A percentile compares a stretch with the other conserved stretches of the same genome.
Evolutionary conservation across 2,329 filamentous ascomycete species (phyloP).

Genomic region (Exophiala viscosa): DNA sequence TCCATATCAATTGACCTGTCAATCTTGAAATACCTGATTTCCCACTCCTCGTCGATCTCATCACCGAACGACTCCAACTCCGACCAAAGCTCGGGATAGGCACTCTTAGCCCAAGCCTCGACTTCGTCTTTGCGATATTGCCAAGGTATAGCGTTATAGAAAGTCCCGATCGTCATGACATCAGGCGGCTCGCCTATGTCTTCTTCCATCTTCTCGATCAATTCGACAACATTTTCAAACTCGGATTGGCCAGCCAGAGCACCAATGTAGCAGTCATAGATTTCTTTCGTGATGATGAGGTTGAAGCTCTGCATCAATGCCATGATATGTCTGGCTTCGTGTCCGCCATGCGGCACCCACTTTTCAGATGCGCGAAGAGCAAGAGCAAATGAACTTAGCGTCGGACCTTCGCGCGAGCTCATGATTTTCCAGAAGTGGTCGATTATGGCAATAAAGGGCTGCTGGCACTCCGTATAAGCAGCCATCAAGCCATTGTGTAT

Average conservation of each 20-base stretch:
- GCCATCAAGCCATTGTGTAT: slow-evolving; percentile 84
- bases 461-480: slow-evolving; percentile 69
- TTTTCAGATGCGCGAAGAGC: slow-evolving; percentile 75
- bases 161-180: slow-evolving; percentile 64
- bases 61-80: slow-evolving; percentile 49
- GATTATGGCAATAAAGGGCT: slow-evolving; percentile 60
- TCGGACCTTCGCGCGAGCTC: slow-evolving; percentile 79
- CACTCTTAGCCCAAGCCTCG: slow-evolving; percentile 67
- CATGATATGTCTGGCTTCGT: slow-evolving; percentile 52
- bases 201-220: slow-evolving; percentile 64
- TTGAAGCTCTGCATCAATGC: slow-evolving; percentile 65
- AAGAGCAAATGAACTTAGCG: slow-evolving; percentile 73
- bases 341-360: slow-evolving; percentile 42
- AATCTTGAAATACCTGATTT: slow-evolving; percentile 29
- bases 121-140: slow-evolving; percentile 65
- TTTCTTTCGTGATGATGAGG: slow-evolving; percentile 66
- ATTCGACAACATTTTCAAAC: slow-evolving; percentile 62
- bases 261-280: slow-evolving; percentile 74
- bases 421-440: slow-evolving; percentile 80
- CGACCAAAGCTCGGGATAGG: slow-evolving; percentile 67
- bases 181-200: slow-evolving; percentile 66
- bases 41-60: slow-evolving; percentile 29
- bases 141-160: slow-evolving; percentile 70
- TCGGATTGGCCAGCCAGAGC: slow-evolving; percentile 71
- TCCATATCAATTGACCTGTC: slow-evolving; percentile 26